These are phyloP conservation scores for Arthrocladium fulminans DNA, from an alignment of 2,329 filamentous ascomycete genomes.

Conservation along the genomic window DNA sequence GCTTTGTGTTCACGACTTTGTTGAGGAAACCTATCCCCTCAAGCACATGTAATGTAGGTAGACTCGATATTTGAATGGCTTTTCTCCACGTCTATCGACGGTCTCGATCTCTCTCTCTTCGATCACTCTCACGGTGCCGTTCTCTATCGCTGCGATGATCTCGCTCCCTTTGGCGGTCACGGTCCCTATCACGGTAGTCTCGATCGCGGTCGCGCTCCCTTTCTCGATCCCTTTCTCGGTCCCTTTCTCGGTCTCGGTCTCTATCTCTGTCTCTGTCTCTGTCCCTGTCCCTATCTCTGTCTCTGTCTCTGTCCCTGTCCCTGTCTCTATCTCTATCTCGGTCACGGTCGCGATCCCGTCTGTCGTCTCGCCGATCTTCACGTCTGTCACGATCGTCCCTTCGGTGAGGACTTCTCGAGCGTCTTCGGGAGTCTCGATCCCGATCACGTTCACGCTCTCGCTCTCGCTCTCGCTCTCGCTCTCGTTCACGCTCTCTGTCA, in stretches of 20 bases:
- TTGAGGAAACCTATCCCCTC: too few relatives aligned
- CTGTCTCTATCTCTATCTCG: constrained; percentile 9
- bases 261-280: constrained; percentile 19
- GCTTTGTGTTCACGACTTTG: too few relatives aligned
- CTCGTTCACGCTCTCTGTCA: constrained; percentile 19
- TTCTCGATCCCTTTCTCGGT: constrained; percentile 18
- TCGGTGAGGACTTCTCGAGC: constrained; percentile 8
- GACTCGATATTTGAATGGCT: neutral
- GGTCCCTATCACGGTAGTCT: constrained; percentile 16
- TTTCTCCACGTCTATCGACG: neutral
- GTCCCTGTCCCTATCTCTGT: constrained; percentile 17
- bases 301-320: too few relatives aligned
- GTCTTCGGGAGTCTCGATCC: neutral
- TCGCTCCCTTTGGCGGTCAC: neutral
- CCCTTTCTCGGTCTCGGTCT: constrained; percentile 17
- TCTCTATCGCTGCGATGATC: neutral
- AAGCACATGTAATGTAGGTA: neutral
- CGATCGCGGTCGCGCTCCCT: constrained; percentile 18
- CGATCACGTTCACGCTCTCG: constrained; percentile 15
- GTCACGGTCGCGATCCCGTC: constrained; percentile 25
- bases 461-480: neutral
- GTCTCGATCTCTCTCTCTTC: neutral
- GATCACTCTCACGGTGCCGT: neutral
- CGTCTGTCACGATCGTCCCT: constrained; percentile 13
- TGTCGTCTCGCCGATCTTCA: constrained; percentile 14